Evolutionary conservation across 2,329 filamentous ascomycete species (phyloP).

Genomic region (Hymenoscyphus fructigenus): DNA sequence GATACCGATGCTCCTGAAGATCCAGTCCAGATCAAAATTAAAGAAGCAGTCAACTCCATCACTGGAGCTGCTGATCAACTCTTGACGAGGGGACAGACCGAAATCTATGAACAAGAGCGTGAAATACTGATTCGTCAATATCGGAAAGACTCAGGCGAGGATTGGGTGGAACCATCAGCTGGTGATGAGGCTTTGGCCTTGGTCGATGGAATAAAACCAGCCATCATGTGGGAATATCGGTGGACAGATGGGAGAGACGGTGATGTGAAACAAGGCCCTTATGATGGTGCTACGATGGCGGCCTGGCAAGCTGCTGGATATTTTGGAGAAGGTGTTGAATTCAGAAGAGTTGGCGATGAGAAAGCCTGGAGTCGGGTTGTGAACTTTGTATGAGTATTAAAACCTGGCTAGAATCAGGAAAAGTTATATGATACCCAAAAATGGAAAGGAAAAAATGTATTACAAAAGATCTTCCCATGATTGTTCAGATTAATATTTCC

Average conservation of each 20-base stretch:
- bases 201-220: slow-evolving; percentile 19
- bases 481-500: background rate
- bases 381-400: slow-evolving; percentile 35
- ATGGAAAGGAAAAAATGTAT: slow-evolving; percentile 2
- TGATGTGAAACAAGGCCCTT: slow-evolving; percentile 79
- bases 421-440: slow-evolving; percentile 23
- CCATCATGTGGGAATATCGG: slow-evolving; percentile 79
- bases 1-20: slow-evolving; percentile 69
- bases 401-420: slow-evolving; percentile 1
- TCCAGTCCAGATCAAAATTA: slow-evolving; percentile 67
- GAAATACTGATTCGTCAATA: slow-evolving; percentile 84
- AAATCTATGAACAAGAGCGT: slow-evolving; percentile 89
- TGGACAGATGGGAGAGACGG: slow-evolving; percentile 89
- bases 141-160: slow-evolving; percentile 79
- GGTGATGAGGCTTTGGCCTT: slow-evolving; percentile 36
- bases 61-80: slow-evolving; percentile 89
- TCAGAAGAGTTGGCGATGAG: slow-evolving; percentile 58
- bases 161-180: slow-evolving; percentile 65
- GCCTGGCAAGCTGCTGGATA: slow-evolving; percentile 92
- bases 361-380: slow-evolving; percentile 38
- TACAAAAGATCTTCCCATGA: background rate
- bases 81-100: slow-evolving; percentile 75
- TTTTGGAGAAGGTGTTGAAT: slow-evolving; percentile 87
- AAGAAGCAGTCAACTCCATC: slow-evolving; percentile 73
- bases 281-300: slow-evolving; percentile 80